Base-by-base conservation (phyloP, 306 rosid species). In the Senna tora region DNA sequence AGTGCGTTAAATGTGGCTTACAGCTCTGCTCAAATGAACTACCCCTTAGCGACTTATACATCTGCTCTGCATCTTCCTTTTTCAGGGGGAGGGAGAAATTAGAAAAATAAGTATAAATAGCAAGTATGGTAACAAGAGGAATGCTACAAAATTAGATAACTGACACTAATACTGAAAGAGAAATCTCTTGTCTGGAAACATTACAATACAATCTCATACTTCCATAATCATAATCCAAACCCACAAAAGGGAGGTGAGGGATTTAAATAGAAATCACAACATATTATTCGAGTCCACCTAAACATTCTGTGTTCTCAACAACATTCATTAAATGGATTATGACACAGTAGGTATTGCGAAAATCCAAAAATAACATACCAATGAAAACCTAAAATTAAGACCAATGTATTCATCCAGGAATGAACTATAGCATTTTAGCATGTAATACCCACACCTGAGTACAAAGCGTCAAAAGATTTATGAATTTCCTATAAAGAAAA, bases 41-140 rank as follows among this genome's bases (percentile, higher is more conserved):
- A 72, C 65, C 79, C 85, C 62, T 80, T 36, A 94, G 63, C 50
- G 84, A 74, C 84, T 77, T 84, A 78, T 76, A 84, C 94, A 86
- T 63, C 82, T 77, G 86, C 83, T 84, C 91, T 38, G 96, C 96
- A 77, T 94, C 91, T 30, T 71, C 81, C 99, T 94, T 82, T 11
- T 14, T 39, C 13, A 15, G 22, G 45, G 4, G 22, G 22, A 67
- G 65, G 56, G 46, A 38, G 49, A 52, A 63, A 69, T 62, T 60
- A 55, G 42, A 65, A 74, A 83, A 72, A 75, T 30, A 72, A 41
- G 30, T 49, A 53, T 63, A 67, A 67, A 14, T 14, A 54, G 34
- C 38, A 21, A 52, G 54, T 70, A 65, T 15, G 6, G 30, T 47
- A 71, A 59, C 33, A 73, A 22, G 33, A 81, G 53, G 72, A 67